These are phyloP conservation scores for Erodium moschatum DNA, from an alignment of 441 rosid species.

Conservation along the genomic window DNA sequence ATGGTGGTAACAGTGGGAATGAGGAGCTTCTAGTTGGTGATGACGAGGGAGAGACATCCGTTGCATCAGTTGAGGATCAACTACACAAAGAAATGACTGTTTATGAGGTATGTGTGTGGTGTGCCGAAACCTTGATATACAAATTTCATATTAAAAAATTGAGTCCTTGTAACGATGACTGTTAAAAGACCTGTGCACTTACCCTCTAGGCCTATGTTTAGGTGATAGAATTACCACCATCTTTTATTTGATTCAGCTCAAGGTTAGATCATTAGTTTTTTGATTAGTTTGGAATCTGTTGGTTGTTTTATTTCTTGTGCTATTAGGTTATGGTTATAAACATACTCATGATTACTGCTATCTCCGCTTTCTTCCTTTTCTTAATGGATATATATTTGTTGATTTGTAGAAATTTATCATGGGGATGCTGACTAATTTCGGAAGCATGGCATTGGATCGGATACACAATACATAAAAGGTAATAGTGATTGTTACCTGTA, in stretches of 20 bases:
- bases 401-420: constrained; percentile 68
- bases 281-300: neutral
- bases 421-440: constrained; percentile 95
- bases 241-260: neutral
- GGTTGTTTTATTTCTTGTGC: neutral
- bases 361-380: neutral
- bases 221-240: too few species aligned
- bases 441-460: constrained; percentile 75
- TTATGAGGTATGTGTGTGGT: constrained; percentile 49
- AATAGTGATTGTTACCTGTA: constrained; percentile 18
- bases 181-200: neutral
- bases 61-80: constrained; percentile 75
- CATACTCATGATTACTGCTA: neutral
- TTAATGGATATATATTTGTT: constrained; percentile 18
- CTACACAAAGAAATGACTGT: constrained; percentile 83
- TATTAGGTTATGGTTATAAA: neutral
- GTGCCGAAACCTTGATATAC: too few species aligned
- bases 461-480: constrained; percentile 92
- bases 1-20: constrained; percentile 35
- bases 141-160: too few species aligned
- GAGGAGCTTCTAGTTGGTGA: constrained; percentile 68
- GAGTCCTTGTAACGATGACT: neutral
- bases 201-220: too few species aligned
- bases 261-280: too few species aligned
- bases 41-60: constrained; percentile 65